Evolutionary conservation across 2,329 filamentous ascomycete species (phyloP).

Genomic region (Clonostachys rhizophaga): DNA sequence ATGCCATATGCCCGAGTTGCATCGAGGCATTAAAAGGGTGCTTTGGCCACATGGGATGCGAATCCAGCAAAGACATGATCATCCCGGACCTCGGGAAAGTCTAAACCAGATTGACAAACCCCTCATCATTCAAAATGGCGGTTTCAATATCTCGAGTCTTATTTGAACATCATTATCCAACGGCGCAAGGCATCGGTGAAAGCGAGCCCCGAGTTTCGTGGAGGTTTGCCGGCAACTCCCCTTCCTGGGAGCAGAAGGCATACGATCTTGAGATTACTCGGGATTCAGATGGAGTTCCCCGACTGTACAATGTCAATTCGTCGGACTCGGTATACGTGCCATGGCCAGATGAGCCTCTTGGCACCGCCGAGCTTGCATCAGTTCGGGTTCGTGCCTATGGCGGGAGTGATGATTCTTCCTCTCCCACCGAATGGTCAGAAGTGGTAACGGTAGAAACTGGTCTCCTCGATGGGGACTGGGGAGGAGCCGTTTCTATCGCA

Average conservation of each 20-base stretch:
- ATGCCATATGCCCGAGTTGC: too few relatives aligned
- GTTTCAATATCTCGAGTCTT: slow-evolving; percentile 28
- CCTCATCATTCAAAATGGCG: background rate
- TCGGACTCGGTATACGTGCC: slow-evolving; percentile 31
- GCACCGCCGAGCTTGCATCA: slow-evolving; percentile 18
- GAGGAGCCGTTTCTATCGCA: slow-evolving; percentile 17
- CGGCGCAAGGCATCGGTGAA: slow-evolving; percentile 37
- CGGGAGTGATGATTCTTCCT: slow-evolving; percentile 6
- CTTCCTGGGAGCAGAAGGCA: slow-evolving; percentile 33
- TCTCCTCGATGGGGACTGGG: slow-evolving; percentile 22
- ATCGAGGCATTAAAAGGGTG: too few relatives aligned
- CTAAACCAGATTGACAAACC: too few relatives aligned
- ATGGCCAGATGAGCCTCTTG: slow-evolving; percentile 32
- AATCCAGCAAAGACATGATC: too few relatives aligned
- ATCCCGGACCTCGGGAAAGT: too few relatives aligned
- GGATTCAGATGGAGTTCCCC: background rate
- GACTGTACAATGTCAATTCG: slow-evolving; percentile 19
- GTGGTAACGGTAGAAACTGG: slow-evolving; percentile 27
- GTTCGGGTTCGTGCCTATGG: slow-evolving; percentile 27
- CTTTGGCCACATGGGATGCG: too few relatives aligned
- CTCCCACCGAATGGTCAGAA: slow-evolving; percentile 13
- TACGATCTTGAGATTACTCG: slow-evolving; percentile 37
- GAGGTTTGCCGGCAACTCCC: slow-evolving; percentile 29
- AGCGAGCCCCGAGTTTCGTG: slow-evolving; percentile 38
- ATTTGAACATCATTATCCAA: slow-evolving; percentile 32